Evolutionary conservation across 2,329 filamentous ascomycete species (phyloP).

Genomic region (Aspergillus bombycis): DNA sequence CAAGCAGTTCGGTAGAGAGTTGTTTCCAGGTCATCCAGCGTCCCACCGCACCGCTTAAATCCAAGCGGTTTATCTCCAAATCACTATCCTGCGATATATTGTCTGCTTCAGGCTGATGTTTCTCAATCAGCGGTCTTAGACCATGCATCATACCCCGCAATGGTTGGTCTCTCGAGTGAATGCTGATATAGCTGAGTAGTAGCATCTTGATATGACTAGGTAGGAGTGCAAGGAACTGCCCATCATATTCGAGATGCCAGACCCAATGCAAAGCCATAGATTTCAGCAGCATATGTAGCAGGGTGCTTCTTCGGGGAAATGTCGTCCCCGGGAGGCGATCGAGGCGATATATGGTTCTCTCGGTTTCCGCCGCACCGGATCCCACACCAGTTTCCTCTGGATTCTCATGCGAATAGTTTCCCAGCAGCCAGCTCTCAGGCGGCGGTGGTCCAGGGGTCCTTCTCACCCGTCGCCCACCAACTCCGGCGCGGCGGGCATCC

Average conservation of each 20-base stretch:
- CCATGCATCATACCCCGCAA: constrained; percentile 45
- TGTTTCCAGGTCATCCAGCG: constrained; percentile 53
- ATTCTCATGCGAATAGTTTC: constrained; percentile 16
- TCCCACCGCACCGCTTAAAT: constrained; percentile 56
- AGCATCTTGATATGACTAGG: constrained; percentile 56
- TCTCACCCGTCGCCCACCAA: constrained; percentile 39
- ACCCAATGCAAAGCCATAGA: constrained; percentile 60
- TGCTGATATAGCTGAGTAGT: constrained; percentile 60
- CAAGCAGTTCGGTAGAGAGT: constrained; percentile 49
- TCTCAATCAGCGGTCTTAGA: constrained; percentile 54
- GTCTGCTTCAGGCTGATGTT: constrained; percentile 23
- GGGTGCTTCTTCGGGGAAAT: constrained; percentile 44
- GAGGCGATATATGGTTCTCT: constrained; percentile 34
- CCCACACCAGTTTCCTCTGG: constrained; percentile 14
- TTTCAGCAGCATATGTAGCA: constrained; percentile 57
- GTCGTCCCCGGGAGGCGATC: constrained; percentile 43
- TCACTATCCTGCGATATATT: constrained; percentile 28
- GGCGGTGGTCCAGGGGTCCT: constrained; percentile 49
- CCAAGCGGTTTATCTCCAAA: constrained; percentile 53
- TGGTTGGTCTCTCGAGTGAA: constrained; percentile 49
- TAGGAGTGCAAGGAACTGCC: constrained; percentile 55
- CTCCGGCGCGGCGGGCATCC: constrained; percentile 32
- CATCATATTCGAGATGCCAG: constrained; percentile 60
- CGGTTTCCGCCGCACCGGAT: constrained; percentile 20
- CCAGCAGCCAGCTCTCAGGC: constrained; percentile 49